Percentiles rank a stretch among this genome's conserved stretches.
phyloP scores from a whole-genome alignment of 805 yeast genomes.

The Saccharomycopsis olivae region DNA sequence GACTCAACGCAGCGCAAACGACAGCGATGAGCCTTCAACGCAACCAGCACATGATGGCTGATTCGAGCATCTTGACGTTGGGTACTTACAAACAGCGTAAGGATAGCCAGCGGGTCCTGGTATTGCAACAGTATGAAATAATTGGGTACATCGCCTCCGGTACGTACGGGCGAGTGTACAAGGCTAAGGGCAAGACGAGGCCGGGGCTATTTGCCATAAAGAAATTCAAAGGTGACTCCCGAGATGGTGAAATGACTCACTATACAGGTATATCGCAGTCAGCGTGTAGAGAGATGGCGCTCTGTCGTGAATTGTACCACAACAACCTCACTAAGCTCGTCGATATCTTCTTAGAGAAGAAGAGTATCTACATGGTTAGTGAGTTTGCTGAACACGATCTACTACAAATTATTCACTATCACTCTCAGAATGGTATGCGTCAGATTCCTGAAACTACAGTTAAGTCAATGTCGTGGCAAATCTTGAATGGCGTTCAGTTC shows the following conservation, averaged over 20 bases:
- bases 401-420: slow-evolving; percentile 87
- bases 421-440: slow-evolving; percentile 77
- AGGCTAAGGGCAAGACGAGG: slow-evolving; percentile 48
- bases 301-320: slow-evolving; percentile 80
- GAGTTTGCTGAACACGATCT: slow-evolving; percentile 96
- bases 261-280: slow-evolving; percentile 94
- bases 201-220: slow-evolving; percentile 67
- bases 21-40: too few relatives aligned
- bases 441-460: slow-evolving; percentile 71
- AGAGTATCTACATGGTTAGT: slow-evolving; percentile 86
- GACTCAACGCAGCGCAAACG: too few relatives aligned
- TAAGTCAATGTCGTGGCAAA: slow-evolving; percentile 86
- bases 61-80: slow-evolving; percentile 41
- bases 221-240: slow-evolving; percentile 89
- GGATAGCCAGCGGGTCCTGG: slow-evolving; percentile 59
- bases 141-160: slow-evolving; percentile 98
- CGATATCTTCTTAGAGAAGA: slow-evolving; percentile 79
- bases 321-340: slow-evolving; percentile 68
- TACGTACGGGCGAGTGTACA: slow-evolving; percentile 91
- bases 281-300: slow-evolving; percentile 92
- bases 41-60: slow-evolving; percentile 50
- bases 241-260: slow-evolving; percentile 70
- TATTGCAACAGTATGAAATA: slow-evolving; percentile 76
- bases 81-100: slow-evolving; percentile 52
- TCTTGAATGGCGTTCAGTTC: slow-evolving; percentile 81